Conservation (phyloP, 2,329 filamentous ascomycete genomes). For the Gaeumannomyces sp. region DNA sequence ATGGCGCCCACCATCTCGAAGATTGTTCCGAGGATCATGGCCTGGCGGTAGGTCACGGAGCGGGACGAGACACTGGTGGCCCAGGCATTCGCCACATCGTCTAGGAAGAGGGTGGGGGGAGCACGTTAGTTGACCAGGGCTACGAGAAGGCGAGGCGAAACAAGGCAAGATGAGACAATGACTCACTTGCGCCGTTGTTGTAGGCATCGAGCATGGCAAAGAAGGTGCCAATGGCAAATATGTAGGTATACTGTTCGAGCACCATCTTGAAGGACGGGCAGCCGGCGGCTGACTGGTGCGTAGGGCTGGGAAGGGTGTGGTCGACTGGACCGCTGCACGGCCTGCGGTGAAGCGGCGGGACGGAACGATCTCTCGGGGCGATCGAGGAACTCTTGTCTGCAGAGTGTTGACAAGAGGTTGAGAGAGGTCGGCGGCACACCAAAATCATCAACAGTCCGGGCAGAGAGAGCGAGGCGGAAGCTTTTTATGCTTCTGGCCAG, state of each 20-base stretch:
- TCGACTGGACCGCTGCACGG: not conserved
- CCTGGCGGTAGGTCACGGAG: slow-evolving; percentile 64
- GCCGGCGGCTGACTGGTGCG: not conserved
- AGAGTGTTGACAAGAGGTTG: not conserved
- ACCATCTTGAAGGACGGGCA: slow-evolving; percentile 39
- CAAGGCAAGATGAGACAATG: no score
- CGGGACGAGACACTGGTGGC: slow-evolving; percentile 77
- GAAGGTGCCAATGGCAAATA: slow-evolving; percentile 69
- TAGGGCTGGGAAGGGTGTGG: not conserved
- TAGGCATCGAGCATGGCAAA: slow-evolving; percentile 72
- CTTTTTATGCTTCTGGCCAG: not conserved
- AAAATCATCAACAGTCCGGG: not conserved
- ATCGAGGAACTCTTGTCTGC: slow-evolving; percentile 1
- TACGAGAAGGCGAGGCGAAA: no score
- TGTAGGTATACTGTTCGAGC: slow-evolving; percentile 59
- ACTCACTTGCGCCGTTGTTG: slow-evolving; percentile 71
- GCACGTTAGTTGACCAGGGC: no score
- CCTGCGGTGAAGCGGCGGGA: not conserved
- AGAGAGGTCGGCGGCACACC: not conserved
- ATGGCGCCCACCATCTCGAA: slow-evolving; percentile 65
- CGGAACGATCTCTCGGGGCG: not conserved
- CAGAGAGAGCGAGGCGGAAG: not conserved
- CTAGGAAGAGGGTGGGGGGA: slow-evolving; percentile 31
- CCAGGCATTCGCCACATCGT: slow-evolving; percentile 82
- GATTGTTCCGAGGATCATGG: slow-evolving; percentile 58